Percentiles rank a stretch among this genome's conserved stretches.
phyloP scores from a whole-genome alignment of 352 stramenopile genomes.

The Peronospora destructor region DNA sequence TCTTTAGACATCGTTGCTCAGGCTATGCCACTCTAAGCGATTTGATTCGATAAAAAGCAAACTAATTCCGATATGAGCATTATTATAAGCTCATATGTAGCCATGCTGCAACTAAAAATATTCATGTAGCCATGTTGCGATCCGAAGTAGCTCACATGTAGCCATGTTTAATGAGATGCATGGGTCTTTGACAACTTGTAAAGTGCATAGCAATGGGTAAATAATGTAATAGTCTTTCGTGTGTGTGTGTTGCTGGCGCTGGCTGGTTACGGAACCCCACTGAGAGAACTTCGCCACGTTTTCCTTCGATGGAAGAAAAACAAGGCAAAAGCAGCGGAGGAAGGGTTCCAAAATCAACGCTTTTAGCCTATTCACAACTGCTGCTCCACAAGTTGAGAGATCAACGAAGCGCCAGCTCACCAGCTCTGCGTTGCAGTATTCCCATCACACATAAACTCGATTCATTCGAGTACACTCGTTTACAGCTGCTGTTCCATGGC shows the following conservation, averaged over 20 bases:
- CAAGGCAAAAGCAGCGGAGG: slow-evolving; percentile 19
- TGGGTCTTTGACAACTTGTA: too few relatives aligned
- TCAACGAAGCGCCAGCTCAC: slow-evolving; percentile 1
- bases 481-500: slow-evolving; percentile 27
- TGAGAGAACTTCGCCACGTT: slow-evolving; percentile 36
- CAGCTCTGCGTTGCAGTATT: slow-evolving; percentile 15
- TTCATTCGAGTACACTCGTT: slow-evolving; percentile 4
- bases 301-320: slow-evolving; percentile 35
- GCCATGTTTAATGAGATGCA: too few relatives aligned
- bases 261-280: slow-evolving; percentile 19
- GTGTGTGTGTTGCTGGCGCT: neutral
- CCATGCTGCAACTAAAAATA: too few relatives aligned
- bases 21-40: slow-evolving; percentile 12
- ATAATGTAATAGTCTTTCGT: neutral
- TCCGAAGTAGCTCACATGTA: too few relatives aligned
- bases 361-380: slow-evolving; percentile 36
- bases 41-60: slow-evolving; percentile 27
- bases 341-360: slow-evolving; percentile 22
- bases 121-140: too few relatives aligned
- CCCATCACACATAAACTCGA: slow-evolving; percentile 6
- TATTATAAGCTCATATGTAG: too few relatives aligned
- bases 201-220: neutral
- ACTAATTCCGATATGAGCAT: too few relatives aligned
- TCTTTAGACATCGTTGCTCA: slow-evolving; percentile 22
- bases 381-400: slow-evolving; percentile 13